Conservation (phyloP, 805 yeast species). For the Barnettozyma pratensis region DNA sequence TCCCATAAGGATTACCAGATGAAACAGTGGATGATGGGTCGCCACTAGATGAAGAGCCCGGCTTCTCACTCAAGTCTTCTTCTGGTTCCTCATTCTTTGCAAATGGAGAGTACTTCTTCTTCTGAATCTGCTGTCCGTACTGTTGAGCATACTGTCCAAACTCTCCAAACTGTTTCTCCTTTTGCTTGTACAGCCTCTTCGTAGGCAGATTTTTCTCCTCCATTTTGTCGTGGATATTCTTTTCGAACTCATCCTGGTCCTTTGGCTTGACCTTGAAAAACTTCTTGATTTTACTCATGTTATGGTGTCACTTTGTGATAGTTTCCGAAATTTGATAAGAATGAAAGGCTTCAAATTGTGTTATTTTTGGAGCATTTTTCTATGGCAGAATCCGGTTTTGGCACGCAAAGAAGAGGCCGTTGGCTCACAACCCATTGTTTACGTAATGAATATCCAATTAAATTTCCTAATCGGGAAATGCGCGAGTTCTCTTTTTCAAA, state of each 20-base stretch:
- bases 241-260: conserved; percentile 37
- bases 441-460: background rate
- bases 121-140: conserved; percentile 36
- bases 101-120: conserved; percentile 34
- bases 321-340: no score
- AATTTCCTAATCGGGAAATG: background rate
- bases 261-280: conserved; percentile 42
- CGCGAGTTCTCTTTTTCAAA: background rate
- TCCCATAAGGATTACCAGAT: no score
- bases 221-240: conserved; percentile 36
- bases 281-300: conserved; percentile 28
- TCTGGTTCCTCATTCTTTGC: conserved; percentile 29
- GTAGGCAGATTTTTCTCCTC: conserved; percentile 38
- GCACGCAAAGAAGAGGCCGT: no score
- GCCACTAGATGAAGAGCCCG: background rate
- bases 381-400: no score
- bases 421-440: conserved; percentile 33
- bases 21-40: background rate
- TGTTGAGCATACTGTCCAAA: conserved; percentile 44
- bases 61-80: conserved; percentile 1
- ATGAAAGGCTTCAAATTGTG: no score
- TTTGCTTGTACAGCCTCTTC: conserved; percentile 28
- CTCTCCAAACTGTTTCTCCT: conserved; percentile 29
- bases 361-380: no score
- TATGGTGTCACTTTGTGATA: no score